phyloP scores from a whole-genome alignment of 2,329 filamentous ascomycete genomes.

The Sporothrix luriei region DNA sequence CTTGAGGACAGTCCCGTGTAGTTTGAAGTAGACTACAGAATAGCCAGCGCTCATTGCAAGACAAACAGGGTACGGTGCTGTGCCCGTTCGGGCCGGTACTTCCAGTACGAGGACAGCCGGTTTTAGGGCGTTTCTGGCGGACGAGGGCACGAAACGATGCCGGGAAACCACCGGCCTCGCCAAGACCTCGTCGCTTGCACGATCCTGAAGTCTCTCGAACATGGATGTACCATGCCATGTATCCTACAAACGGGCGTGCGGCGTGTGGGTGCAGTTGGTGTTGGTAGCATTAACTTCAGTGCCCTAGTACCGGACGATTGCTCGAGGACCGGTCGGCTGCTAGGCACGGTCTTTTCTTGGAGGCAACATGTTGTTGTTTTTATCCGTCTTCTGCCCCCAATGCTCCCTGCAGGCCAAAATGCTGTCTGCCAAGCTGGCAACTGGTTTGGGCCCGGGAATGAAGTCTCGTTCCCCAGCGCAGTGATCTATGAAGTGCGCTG shows the following conservation, averaged over 20 bases:
- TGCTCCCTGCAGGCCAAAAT: not conserved
- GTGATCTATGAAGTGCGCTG: not conserved
- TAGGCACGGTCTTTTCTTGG: not conserved
- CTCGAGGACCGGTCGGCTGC: not conserved
- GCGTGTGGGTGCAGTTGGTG: not conserved
- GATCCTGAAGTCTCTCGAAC: not conserved
- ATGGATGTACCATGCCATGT: not conserved
- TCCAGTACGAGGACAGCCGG: not conserved
- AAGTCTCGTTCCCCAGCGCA: conserved; percentile 17
- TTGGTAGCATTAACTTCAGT: not conserved
- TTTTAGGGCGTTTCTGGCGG: not conserved
- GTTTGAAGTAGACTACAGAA: not conserved
- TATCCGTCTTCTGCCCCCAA: conserved; percentile 4
- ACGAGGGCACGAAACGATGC: not conserved
- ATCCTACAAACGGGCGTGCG: not conserved
- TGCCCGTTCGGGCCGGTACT: no score
- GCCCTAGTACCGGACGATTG: not conserved
- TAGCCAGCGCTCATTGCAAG: not conserved
- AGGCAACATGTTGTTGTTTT: not conserved
- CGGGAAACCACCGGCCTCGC: not conserved
- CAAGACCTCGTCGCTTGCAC: not conserved
- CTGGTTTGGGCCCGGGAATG: not conserved
- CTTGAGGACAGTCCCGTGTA: conserved; percentile 11
- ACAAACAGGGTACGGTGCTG: not conserved
- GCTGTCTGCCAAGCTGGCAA: not conserved